Percentiles rank a stretch among this genome's conserved stretches.
These are phyloP conservation scores for Cetraspora pellucida DNA, from an alignment of 192 early-diverging fungal species.

Conservation along the genomic window DNA sequence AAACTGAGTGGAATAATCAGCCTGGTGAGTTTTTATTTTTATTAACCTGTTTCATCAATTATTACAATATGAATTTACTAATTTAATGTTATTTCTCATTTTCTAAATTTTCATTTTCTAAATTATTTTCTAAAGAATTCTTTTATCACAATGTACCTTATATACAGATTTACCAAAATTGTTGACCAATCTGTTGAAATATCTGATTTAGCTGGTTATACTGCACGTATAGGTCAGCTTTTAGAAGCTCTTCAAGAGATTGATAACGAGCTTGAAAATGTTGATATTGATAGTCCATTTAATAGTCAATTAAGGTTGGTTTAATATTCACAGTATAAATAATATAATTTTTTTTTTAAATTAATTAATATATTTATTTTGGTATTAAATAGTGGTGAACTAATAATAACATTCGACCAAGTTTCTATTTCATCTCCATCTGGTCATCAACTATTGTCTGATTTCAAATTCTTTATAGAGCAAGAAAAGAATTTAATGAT, in stretches of 20 bases:
- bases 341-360: too few relatives aligned
- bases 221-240: slow-evolving; percentile 78
- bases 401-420: slow-evolving; percentile 43
- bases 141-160: slow-evolving; percentile 85
- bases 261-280: slow-evolving; percentile 50
- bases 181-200: slow-evolving; percentile 70
- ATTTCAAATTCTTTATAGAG: slow-evolving; percentile 51
- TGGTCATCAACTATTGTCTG: slow-evolving; percentile 43
- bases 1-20: slow-evolving; percentile 81
- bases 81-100: neutral
- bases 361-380: too few relatives aligned
- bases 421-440: slow-evolving; percentile 39
- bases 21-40: slow-evolving; percentile 39
- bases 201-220: slow-evolving; percentile 81
- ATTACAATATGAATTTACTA: neutral
- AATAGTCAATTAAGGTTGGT: slow-evolving; percentile 40
- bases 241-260: slow-evolving; percentile 69
- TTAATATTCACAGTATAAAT: neutral
- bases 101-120: slow-evolving; percentile 10
- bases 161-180: slow-evolving; percentile 72
- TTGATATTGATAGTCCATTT: slow-evolving; percentile 51
- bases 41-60: neutral
- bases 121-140: slow-evolving; percentile 54
- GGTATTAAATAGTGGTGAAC: slow-evolving; percentile 26
- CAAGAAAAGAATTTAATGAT: slow-evolving; percentile 65